These are phyloP conservation scores for Kalmanozyma brasiliensis DNA, from an alignment of 1,284 basidiomycete species.

Conservation along the genomic window DNA sequence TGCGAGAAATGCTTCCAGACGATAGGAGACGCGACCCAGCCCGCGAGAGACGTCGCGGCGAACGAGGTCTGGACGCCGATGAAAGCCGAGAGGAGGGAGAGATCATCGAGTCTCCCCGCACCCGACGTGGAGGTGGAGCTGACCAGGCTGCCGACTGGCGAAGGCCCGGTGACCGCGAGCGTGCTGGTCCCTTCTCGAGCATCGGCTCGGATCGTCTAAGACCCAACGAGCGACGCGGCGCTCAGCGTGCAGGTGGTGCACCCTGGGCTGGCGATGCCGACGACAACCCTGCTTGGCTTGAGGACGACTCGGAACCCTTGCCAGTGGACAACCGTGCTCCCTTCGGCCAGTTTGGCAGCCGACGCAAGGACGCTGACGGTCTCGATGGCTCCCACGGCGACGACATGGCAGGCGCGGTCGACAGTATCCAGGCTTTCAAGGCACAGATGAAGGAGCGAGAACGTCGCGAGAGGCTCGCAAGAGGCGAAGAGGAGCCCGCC, in stretches of 20 bases:
- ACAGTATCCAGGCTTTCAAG: conserved; percentile 90
- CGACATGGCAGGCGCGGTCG: conserved; percentile 65
- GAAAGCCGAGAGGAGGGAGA: conserved; percentile 50
- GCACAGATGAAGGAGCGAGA: conserved; percentile 85
- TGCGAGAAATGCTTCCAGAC: conserved; percentile 42
- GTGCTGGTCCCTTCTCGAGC: conserved; percentile 37
- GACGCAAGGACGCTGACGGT: conserved; percentile 27
- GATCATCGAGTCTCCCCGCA: conserved; percentile 47
- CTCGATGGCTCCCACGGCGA: conserved; percentile 13
- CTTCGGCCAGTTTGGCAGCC: conserved; percentile 67
- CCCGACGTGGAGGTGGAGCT: conserved; percentile 45
- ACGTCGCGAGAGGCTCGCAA: conserved; percentile 70
- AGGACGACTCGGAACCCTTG: conserved; percentile 73
- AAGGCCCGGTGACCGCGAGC: conserved; percentile 41
- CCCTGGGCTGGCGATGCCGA: conserved; percentile 71
- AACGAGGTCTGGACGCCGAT: conserved; percentile 37
- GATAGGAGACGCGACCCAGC: conserved; percentile 34
- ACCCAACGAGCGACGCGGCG: conserved; percentile 41
- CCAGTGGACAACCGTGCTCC: conserved; percentile 48
- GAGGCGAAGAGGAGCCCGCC: conserved; percentile 28
- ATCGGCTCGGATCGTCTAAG: conserved; percentile 40
- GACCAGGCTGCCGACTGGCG: conserved; percentile 51
- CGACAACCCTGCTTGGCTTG: conserved; percentile 93
- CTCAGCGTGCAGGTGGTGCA: conserved; percentile 27
- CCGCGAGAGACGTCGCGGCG: conserved; percentile 37